Evolutionary conservation across 2,329 filamentous ascomycete genomes (phyloP).

Genomic region (Neopestalotiopsis sp.): DNA sequence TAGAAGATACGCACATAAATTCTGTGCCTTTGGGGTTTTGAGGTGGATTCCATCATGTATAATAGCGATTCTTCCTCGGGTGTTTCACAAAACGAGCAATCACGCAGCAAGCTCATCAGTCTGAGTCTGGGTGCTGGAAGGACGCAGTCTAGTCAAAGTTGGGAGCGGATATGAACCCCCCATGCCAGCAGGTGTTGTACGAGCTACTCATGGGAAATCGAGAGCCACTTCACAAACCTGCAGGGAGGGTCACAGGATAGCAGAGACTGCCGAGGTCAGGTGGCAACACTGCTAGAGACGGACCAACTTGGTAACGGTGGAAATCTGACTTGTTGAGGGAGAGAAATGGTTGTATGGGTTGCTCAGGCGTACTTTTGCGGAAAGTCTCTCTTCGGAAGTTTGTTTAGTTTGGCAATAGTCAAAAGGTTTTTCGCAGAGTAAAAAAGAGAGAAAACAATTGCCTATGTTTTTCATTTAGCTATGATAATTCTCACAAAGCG

Average conservation of each 20-base stretch:
- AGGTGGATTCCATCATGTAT: constrained; percentile 8
- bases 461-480: no score
- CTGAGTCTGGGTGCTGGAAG: neutral
- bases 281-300: constrained; percentile 15
- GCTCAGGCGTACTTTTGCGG: constrained; percentile 18
- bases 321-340: neutral
- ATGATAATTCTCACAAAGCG: no score
- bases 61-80: constrained; percentile 18
- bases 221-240: neutral
- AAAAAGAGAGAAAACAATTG: constrained; percentile 1
- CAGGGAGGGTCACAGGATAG: neutral
- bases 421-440: neutral
- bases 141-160: neutral
- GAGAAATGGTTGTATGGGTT: constrained; percentile 7
- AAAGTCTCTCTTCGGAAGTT: constrained; percentile 3
- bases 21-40: neutral
- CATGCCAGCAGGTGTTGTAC: neutral
- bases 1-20: constrained; percentile 4
- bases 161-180: neutral
- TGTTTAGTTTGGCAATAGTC: constrained; percentile 20
- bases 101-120: neutral
- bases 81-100: neutral
- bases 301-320: neutral
- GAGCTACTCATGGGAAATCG: neutral
- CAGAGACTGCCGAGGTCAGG: neutral